These are phyloP conservation scores for Tilletiaria anomala DNA, from an alignment of 1,284 basidiomycete species.

Conservation along the genomic window DNA sequence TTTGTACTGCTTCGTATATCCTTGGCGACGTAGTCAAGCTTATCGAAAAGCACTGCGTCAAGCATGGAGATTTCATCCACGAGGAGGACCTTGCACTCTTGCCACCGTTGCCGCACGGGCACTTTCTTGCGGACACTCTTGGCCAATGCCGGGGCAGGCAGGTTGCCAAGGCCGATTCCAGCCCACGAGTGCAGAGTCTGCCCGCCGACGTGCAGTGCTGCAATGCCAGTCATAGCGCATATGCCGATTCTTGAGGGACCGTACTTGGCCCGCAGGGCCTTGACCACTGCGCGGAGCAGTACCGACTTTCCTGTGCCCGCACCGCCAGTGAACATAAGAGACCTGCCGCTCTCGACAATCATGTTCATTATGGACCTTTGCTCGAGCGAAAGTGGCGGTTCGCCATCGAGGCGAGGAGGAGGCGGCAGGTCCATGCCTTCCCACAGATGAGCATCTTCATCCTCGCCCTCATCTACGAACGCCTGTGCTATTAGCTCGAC, in stretches of 20 bases:
- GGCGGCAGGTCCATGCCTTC: too few species aligned
- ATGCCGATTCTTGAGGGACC: constrained; percentile 52
- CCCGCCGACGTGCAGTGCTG: constrained; percentile 81
- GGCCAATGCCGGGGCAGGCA: constrained; percentile 51
- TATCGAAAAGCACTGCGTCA: constrained; percentile 81
- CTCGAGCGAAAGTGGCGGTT: not conserved
- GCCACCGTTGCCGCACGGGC: constrained; percentile 49
- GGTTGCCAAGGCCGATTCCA: constrained; percentile 68
- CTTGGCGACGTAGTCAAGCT: constrained; percentile 57
- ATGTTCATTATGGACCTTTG: not conserved
- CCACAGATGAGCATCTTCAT: too few species aligned
- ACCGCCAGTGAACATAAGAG: not conserved
- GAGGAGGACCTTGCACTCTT: constrained; percentile 62
- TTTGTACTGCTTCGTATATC: constrained; percentile 49
- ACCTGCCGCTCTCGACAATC: not conserved
- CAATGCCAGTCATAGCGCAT: constrained; percentile 80
- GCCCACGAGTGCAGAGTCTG: constrained; percentile 85
- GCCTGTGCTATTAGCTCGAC: too few species aligned
- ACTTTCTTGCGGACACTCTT: constrained; percentile 55
- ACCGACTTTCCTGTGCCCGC: constrained; percentile 88
- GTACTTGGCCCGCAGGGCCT: constrained; percentile 47
- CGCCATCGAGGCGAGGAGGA: too few species aligned
- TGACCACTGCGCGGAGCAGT: constrained; percentile 75
- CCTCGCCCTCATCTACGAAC: too few species aligned
- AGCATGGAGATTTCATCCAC: constrained; percentile 95